These are phyloP conservation scores for Ogataea degrootiae DNA, from an alignment of 805 yeast genomes.

Conservation along the genomic window DNA sequence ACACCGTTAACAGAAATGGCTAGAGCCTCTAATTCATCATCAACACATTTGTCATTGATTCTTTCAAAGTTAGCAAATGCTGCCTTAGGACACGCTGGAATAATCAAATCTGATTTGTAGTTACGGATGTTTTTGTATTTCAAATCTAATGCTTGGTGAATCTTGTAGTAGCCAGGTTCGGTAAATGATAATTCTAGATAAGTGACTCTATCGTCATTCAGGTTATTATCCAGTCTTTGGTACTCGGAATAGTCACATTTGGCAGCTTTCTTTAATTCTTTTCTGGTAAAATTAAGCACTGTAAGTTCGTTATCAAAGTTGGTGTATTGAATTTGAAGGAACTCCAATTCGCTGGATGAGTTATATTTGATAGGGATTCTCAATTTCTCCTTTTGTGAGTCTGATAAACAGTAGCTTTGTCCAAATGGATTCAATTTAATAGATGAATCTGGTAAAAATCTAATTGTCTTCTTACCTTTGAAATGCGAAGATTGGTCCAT, in stretches of 20 bases:
- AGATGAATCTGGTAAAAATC: conserved; percentile 86
- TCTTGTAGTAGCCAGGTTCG: conserved; percentile 73
- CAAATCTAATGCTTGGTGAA: conserved; percentile 61
- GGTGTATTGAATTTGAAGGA: conserved; percentile 57
- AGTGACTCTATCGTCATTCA: conserved; percentile 38
- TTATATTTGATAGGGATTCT: conserved; percentile 74
- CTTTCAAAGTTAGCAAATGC: conserved; percentile 36
- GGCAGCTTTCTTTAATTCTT: conserved; percentile 42
- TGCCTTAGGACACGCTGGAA: conserved; percentile 79
- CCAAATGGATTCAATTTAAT: conserved; percentile 76
- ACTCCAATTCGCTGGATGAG: conserved; percentile 68
- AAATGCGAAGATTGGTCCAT: conserved; percentile 58
- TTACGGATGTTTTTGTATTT: conserved; percentile 52
- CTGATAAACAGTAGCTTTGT: conserved; percentile 57
- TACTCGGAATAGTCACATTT: conserved; percentile 23
- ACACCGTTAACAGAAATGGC: conserved; percentile 63
- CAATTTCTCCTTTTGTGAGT: conserved; percentile 26
- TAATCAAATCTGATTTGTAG: conserved; percentile 53
- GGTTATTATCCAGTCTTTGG: conserved; percentile 14
- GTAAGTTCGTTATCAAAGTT: conserved; percentile 48
- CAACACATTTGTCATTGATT: conserved; percentile 56
- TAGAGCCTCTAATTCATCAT: conserved; percentile 43
- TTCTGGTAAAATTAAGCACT: conserved; percentile 49
- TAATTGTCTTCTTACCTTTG: conserved; percentile 80
- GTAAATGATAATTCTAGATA: conserved; percentile 62